A percentile compares a stretch with the other conserved stretches of the same genome.
phyloP scores from a whole-genome alignment of 305 asterid genomes.

The Fraxinus xanthoxyloides region DNA sequence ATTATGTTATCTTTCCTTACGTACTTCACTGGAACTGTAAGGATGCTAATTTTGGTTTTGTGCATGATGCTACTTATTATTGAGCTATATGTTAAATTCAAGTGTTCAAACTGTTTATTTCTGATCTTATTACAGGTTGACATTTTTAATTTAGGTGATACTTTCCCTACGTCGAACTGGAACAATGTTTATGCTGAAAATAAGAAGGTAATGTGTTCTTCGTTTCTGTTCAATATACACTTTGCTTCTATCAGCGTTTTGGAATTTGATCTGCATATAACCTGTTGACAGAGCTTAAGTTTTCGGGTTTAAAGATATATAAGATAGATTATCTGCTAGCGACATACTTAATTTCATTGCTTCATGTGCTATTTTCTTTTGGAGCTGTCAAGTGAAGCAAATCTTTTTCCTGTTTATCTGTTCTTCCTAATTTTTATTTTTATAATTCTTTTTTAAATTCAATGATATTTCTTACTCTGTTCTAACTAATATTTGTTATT shows the following conservation, averaged over 20 bases:
- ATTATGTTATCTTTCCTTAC: conserved; percentile 81
- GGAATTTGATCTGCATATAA: neutral
- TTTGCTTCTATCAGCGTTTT: neutral
- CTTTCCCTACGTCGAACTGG: conserved; percentile 79
- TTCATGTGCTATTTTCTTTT: neutral
- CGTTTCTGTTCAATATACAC: conserved; percentile 1
- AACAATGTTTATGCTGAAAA: conserved; percentile 65
- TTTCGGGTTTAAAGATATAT: conserved; percentile 6
- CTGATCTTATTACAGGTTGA: conserved; percentile 65
- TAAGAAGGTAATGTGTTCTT: conserved; percentile 58
- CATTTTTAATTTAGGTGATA: conserved; percentile 63
- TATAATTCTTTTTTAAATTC: neutral
- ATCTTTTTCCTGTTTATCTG: neutral
- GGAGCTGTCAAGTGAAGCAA: neutral
- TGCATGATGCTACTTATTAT: conserved; percentile 15
- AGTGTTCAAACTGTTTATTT: conserved; percentile 9
- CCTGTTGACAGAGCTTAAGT: conserved; percentile 1
- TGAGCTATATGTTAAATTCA: conserved; percentile 16
- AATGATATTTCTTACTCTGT: conserved; percentile 9
- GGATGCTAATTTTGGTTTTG: conserved; percentile 32
- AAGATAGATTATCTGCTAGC: neutral
- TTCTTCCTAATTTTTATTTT: neutral
- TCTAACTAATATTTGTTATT: conserved; percentile 22
- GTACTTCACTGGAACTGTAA: conserved; percentile 94
- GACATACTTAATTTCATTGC: neutral